Percentiles rank a stretch among this genome's conserved stretches.
These are phyloP conservation scores for Neonectria sp. DNA, from an alignment of 2,329 filamentous ascomycete genomes.

Conservation along the genomic window DNA sequence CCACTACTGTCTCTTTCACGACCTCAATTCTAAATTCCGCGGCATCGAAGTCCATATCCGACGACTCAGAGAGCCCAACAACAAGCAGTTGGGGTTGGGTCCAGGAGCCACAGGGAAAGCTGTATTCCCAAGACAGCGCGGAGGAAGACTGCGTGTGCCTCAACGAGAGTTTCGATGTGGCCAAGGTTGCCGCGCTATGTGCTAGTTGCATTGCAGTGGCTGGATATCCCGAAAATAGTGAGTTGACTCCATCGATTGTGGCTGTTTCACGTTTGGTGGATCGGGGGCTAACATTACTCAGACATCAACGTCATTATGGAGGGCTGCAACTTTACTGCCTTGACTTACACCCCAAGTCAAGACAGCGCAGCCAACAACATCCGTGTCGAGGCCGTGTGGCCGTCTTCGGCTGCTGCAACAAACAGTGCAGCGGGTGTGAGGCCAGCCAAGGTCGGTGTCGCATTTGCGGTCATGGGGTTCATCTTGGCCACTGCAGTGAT, in stretches of 20 bases:
- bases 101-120: constrained; percentile 34
- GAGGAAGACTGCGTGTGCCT: constrained; percentile 56
- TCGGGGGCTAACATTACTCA: constrained; percentile 33
- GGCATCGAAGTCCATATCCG: background rate
- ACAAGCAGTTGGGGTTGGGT: constrained; percentile 26
- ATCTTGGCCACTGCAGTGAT: background rate
- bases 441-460: background rate
- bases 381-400: constrained; percentile 52
- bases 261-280: background rate
- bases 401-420: constrained; percentile 34
- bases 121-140: constrained; percentile 40
- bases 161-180: constrained; percentile 59
- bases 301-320: constrained; percentile 56
- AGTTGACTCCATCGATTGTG: constrained; percentile 31
- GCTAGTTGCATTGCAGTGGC: constrained; percentile 55
- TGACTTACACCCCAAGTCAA: constrained; percentile 49
- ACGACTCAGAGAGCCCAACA: constrained; percentile 1
- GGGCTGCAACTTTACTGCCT: constrained; percentile 52
- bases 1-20: constrained; percentile 17
- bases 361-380: constrained; percentile 53
- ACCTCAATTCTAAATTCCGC: constrained; percentile 17
- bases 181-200: constrained; percentile 55
- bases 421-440: constrained; percentile 1
- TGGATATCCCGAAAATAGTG: constrained; percentile 52
- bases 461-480: background rate